These are phyloP conservation scores for Tolypocladium ovalisporum DNA, from an alignment of 2,329 filamentous ascomycete species.

Conservation along the genomic window DNA sequence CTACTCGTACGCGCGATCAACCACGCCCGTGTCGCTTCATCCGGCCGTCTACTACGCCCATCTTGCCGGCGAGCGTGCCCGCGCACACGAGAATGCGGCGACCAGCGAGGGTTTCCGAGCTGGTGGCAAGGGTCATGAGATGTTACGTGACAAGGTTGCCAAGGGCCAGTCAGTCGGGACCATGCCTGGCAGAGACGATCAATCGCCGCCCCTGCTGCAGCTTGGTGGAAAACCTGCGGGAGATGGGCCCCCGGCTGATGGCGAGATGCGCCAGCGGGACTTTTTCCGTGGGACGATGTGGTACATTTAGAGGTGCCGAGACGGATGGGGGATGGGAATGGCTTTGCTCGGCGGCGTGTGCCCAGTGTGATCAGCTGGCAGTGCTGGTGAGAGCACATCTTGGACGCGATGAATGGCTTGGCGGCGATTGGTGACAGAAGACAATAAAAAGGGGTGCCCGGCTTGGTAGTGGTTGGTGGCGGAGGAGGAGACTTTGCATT, in stretches of 20 bases:
- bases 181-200: conserved; percentile 11
- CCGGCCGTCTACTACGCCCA: conserved; percentile 96
- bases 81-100: conserved; percentile 53
- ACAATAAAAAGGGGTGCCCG: conserved; percentile 10
- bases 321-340: not conserved
- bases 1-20: conserved; percentile 86
- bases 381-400: conserved; percentile 3
- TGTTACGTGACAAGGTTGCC: conserved; percentile 25
- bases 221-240: conserved; percentile 16
- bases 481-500: conserved; percentile 11
- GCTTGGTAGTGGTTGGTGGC: conserved; percentile 16
- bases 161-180: conserved; percentile 21
- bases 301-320: conserved; percentile 22
- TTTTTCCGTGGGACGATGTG: conserved; percentile 32
- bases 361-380: not conserved
- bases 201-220: conserved; percentile 16
- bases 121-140: conserved; percentile 32
- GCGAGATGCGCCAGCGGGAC: conserved; percentile 20
- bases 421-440: conserved; percentile 23
- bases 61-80: conserved; percentile 70
- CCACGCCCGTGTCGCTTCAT: conserved; percentile 79
- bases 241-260: conserved; percentile 11
- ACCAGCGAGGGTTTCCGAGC: conserved; percentile 32
- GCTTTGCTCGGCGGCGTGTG: conserved; percentile 2
- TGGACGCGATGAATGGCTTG: conserved; percentile 25